A percentile compares a stretch with the other conserved stretches of the same genome.
Conservation (phyloP, 805 yeast species). For the Nakazawaea ambrosiae region DNA sequence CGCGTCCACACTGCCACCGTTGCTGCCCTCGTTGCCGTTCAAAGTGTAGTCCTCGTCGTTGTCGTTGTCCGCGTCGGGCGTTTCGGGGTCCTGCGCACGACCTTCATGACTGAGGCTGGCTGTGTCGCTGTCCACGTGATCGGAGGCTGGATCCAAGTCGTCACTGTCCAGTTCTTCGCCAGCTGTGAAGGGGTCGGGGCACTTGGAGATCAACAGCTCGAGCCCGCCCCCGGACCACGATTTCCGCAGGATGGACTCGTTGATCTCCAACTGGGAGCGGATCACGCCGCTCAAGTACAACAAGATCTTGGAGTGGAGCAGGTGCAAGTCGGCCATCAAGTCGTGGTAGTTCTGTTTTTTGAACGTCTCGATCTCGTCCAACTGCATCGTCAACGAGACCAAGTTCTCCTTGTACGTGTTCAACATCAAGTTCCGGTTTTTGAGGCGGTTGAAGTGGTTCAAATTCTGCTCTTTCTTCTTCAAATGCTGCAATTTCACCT, state of each 20-base stretch:
- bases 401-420: constrained; percentile 62
- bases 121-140: too few relatives aligned
- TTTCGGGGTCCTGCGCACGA: too few relatives aligned
- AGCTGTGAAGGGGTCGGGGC: constrained; percentile 58
- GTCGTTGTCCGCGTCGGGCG: too few relatives aligned
- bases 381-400: constrained; percentile 58
- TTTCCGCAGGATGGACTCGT: constrained; percentile 73
- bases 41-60: too few relatives aligned
- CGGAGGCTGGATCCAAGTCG: too few relatives aligned
- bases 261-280: constrained; percentile 74
- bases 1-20: too few relatives aligned
- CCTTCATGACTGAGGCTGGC: too few relatives aligned
- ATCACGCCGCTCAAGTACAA: constrained; percentile 29
- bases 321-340: constrained; percentile 53
- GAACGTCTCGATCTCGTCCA: constrained; percentile 71
- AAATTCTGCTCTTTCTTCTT: constrained; percentile 58
- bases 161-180: constrained; percentile 14
- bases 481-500: constrained; percentile 42
- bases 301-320: constrained; percentile 50
- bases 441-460: constrained; percentile 48
- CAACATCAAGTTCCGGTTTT: constrained; percentile 61
- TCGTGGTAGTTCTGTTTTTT: constrained; percentile 71
- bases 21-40: too few relatives aligned
- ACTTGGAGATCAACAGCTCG: constrained; percentile 55
- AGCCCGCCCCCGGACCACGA: constrained; percentile 88